Percentiles rank a stretch among this genome's conserved stretches.
These are phyloP conservation scores for Tripterygium wilfordii DNA, from an alignment of 177 flowering plant genomes.

Conservation along the genomic window DNA sequence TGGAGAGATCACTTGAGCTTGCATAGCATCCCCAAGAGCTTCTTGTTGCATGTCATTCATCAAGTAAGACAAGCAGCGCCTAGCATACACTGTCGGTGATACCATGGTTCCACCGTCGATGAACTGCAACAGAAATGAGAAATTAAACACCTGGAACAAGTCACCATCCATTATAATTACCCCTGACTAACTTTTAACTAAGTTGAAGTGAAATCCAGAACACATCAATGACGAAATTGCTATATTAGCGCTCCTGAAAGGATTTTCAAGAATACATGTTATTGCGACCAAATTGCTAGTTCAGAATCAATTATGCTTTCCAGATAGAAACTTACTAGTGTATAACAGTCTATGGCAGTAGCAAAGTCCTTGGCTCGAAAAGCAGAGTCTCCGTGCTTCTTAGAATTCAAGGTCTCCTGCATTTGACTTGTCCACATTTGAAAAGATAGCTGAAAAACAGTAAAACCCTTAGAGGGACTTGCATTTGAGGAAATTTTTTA, in stretches of 20 bases:
- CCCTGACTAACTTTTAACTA: too few relatives aligned
- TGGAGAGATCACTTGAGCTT: slow-evolving; percentile 68
- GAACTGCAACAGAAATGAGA: slow-evolving; percentile 37
- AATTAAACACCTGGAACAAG: neutral
- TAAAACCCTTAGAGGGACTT: neutral
- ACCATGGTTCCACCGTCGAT: slow-evolving; percentile 83
- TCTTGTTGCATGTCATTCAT: slow-evolving; percentile 74
- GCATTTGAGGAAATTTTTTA: too few relatives aligned
- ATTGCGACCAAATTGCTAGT: too few relatives aligned
- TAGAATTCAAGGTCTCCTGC: slow-evolving; percentile 74
- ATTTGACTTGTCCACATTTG: slow-evolving; percentile 92
- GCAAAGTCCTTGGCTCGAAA: slow-evolving; percentile 68
- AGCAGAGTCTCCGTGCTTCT: slow-evolving; percentile 77
- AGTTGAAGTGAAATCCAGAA: too few relatives aligned
- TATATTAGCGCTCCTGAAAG: neutral
- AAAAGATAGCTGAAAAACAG: slow-evolving; percentile 62
- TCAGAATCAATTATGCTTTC: neutral
- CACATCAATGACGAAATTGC: neutral
- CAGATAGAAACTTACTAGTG: slow-evolving; percentile 36
- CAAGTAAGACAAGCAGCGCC: slow-evolving; percentile 72
- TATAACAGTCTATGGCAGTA: slow-evolving; percentile 60
- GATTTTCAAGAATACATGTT: too few relatives aligned
- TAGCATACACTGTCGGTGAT: slow-evolving; percentile 74
- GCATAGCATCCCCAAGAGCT: slow-evolving; percentile 85
- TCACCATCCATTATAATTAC: too few relatives aligned